phyloP scores from a whole-genome alignment of 352 stramenopile genomes.

The Globisporangium nagaii region DNA sequence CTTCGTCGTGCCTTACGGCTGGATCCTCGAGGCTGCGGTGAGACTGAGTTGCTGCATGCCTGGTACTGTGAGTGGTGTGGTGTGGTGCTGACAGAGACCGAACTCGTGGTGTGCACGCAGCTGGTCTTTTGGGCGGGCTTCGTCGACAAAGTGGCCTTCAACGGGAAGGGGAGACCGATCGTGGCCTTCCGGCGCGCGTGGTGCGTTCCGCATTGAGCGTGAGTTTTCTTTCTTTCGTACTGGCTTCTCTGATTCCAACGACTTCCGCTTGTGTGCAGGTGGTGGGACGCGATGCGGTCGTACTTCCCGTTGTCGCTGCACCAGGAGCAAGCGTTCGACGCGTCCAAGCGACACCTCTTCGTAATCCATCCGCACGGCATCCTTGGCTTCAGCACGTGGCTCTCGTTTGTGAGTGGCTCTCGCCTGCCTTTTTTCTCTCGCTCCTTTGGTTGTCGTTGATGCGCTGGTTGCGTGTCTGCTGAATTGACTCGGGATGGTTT shows the following conservation, averaged over 20 bases:
- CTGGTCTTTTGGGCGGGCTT: slow-evolving; percentile 22
- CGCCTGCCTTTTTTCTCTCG: no score
- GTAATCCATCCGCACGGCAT: slow-evolving; percentile 48
- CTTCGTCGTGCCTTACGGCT: slow-evolving; percentile 18
- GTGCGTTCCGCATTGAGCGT: slow-evolving; percentile 13
- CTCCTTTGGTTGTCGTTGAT: background rate
- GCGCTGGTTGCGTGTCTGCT: no score
- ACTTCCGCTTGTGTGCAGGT: slow-evolving; percentile 13
- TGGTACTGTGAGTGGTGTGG: background rate
- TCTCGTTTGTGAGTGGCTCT: slow-evolving; percentile 30
- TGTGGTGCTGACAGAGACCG: background rate
- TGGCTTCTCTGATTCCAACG: background rate
- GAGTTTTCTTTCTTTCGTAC: background rate
- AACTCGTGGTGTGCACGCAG: slow-evolving; percentile 6
- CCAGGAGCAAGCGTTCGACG: slow-evolving; percentile 37
- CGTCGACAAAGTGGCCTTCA: slow-evolving; percentile 33
- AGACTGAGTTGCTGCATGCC: background rate
- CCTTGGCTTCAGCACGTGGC: slow-evolving; percentile 40
- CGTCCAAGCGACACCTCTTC: slow-evolving; percentile 31
- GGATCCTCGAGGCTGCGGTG: slow-evolving; percentile 19
- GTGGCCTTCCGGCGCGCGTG: slow-evolving; percentile 23
- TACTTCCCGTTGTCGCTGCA: slow-evolving; percentile 37
- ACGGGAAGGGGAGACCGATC: slow-evolving; percentile 29
- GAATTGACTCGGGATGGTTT: no score
- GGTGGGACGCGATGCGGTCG: slow-evolving; percentile 27